Percentiles rank a stretch among this genome's conserved stretches.
Evolutionary conservation across 768 basidiomycete genomes (phyloP).

Genomic region (Leccinum disarticulatum): DNA sequence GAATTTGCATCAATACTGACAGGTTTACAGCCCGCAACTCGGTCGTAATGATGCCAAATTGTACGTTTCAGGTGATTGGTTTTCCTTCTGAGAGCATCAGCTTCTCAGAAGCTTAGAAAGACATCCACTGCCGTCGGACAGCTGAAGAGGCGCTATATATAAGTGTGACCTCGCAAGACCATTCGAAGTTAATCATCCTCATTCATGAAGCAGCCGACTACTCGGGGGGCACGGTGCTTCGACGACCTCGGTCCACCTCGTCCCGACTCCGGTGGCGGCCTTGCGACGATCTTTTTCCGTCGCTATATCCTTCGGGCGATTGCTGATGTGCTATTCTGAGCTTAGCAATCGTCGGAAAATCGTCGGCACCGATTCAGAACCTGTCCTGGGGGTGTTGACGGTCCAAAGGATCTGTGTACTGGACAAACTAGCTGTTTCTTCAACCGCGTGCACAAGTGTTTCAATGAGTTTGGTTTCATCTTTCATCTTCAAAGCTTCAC

Average conservation of each 20-base stretch:
- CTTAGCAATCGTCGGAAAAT: background rate
- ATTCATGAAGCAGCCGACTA: background rate
- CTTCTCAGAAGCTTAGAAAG: background rate
- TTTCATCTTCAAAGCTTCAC: background rate
- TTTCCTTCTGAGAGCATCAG: background rate
- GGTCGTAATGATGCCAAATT: background rate
- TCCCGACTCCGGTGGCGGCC: background rate
- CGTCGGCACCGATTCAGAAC: background rate
- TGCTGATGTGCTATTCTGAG: background rate
- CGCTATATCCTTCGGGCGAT: background rate
- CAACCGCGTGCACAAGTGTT: background rate
- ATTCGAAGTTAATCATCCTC: background rate
- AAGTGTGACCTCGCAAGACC: background rate
- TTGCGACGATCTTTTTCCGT: background rate
- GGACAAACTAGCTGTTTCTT: background rate
- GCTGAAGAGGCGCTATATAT: background rate
- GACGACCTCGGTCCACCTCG: background rate
- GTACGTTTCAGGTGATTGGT: background rate
- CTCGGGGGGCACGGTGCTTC: background rate
- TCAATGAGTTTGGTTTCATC: background rate
- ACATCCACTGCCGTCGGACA: background rate
- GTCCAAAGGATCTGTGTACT: background rate
- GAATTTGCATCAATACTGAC: background rate
- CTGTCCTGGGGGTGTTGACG: background rate
- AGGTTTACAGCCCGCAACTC: background rate